These are phyloP conservation scores for Populus alba DNA, from an alignment of 345 rosid genomes.

Conservation along the genomic window DNA sequence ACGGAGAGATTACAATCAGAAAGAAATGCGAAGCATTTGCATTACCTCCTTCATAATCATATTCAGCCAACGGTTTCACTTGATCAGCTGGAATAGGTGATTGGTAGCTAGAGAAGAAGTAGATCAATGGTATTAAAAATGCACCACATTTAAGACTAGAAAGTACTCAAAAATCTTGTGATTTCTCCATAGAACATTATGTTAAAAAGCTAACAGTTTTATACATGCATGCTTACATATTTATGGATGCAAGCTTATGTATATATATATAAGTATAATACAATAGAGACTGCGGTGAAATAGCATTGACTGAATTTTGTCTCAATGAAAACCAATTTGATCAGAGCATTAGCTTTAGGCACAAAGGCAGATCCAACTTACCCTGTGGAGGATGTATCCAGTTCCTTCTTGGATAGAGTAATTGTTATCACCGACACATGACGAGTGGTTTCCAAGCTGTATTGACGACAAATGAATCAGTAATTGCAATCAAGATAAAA, in stretches of 20 bases:
- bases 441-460: conserved; percentile 37
- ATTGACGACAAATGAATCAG: background rate
- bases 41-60: conserved; percentile 30
- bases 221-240: background rate
- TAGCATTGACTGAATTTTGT: background rate
- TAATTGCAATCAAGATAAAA: background rate
- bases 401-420: conserved; percentile 31
- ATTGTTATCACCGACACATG: conserved; percentile 37
- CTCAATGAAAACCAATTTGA: background rate
- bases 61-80: conserved; percentile 30
- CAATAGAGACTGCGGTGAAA: background rate
- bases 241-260: background rate
- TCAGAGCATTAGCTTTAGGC: background rate
- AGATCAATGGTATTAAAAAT: background rate
- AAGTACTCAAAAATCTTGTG: too few species aligned
- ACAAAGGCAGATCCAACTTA: conserved; percentile 1
- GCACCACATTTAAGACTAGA: too few species aligned
- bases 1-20: background rate
- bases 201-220: background rate
- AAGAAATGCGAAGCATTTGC: background rate
- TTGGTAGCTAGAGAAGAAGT: conserved; percentile 23
- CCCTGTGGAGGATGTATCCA: conserved; percentile 30
- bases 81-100: conserved; percentile 36
- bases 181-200: too few species aligned
- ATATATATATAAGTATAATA: background rate